Conservation (phyloP, 2,329 filamentous ascomycete genomes). For the Microdochium bolleyi region DNA sequence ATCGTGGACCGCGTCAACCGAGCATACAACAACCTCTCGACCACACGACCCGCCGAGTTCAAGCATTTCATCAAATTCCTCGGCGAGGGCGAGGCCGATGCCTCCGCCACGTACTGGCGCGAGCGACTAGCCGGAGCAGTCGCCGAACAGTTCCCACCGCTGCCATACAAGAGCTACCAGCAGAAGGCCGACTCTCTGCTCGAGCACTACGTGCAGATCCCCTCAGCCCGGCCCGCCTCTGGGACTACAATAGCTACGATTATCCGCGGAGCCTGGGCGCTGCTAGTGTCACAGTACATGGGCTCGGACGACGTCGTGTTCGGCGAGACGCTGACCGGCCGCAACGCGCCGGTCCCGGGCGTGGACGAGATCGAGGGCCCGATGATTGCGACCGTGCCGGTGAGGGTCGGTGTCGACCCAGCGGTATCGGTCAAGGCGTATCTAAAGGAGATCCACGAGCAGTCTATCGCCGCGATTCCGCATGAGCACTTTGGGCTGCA, state of each 20-base stretch:
- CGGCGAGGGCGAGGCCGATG: conserved; percentile 23
- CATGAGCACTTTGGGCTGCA: conserved; percentile 58
- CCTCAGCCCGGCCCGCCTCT: conserved; percentile 16
- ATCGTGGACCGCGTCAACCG: conserved; percentile 39
- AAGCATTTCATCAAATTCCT: conserved; percentile 43
- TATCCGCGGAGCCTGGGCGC: conserved; percentile 51
- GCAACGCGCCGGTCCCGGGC: conserved; percentile 38
- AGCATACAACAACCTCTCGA: conserved; percentile 26
- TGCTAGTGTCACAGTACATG: conserved; percentile 45
- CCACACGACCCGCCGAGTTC: conserved; percentile 30
- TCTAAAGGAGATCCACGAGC: conserved; percentile 47
- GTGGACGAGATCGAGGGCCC: conserved; percentile 50
- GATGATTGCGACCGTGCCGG: conserved; percentile 52
- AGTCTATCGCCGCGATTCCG: conserved; percentile 48
- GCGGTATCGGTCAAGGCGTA: conserved; percentile 38
- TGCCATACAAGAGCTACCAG: conserved; percentile 39
- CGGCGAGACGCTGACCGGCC: conserved; percentile 51
- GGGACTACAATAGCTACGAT: conserved; percentile 46
- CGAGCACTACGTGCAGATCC: conserved; percentile 37
- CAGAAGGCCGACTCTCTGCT: conserved; percentile 43
- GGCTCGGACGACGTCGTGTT: conserved; percentile 46
- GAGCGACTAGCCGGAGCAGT: conserved; percentile 34
- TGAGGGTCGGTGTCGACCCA: conserved; percentile 38
- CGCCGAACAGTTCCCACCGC: conserved; percentile 36
- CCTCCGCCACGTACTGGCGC: conserved; percentile 37